Base-by-base conservation (phyloP, 2,329 filamentous ascomycete genomes). In the Fonsecaea multimorphosa region DNA sequence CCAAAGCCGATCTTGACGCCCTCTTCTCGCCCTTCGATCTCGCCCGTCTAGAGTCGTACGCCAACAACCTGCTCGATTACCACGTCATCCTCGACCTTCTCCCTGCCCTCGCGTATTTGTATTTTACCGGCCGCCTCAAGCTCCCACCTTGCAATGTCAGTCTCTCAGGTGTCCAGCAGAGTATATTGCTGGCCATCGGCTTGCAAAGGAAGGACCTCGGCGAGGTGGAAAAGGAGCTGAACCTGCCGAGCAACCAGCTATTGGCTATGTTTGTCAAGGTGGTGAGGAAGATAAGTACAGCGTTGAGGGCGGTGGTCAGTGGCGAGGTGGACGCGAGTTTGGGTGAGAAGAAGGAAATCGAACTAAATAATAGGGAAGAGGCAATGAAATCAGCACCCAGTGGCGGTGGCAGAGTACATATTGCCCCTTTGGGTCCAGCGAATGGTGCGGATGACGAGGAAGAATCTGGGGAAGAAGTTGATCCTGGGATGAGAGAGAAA, bases 201-300 rank as follows among this genome's bases (percentile, higher is more conserved):
- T 81, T 98, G 66, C 96, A 99, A 78, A 88, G 91, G 71, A 98
- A 98, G 81, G 89, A 91, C 44, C 82, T 99, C 31, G 91, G 95
- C 14, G 85, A 86, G 12, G 81, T 97, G 8, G 90, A 93, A 68
- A 87, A 89, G 68, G 95, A 99, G 74, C 79, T 97, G 2, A 85
- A 84, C 7, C 80, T 97, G 5, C 87, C 87, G 0, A 85, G 87
- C 1, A 89, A 88, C 52, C 95, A 98, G 80, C 82, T 97, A 2
- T 83, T 99, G 68, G 93, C 94, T 67, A 96, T 98, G 90, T 98
- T 99, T 78, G 92, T 97, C 77, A 99, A 99, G 83, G 90, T 97
- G 67, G 85, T 97, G 66, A 88, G 93, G 70, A 98, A 98, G 81
- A 85, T 97, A 44, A 91, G 91, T 2, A 84, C 86, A 2, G 87